phyloP scores from a whole-genome alignment of 139 green algal species.

The Chlorella ohadii region DNA sequence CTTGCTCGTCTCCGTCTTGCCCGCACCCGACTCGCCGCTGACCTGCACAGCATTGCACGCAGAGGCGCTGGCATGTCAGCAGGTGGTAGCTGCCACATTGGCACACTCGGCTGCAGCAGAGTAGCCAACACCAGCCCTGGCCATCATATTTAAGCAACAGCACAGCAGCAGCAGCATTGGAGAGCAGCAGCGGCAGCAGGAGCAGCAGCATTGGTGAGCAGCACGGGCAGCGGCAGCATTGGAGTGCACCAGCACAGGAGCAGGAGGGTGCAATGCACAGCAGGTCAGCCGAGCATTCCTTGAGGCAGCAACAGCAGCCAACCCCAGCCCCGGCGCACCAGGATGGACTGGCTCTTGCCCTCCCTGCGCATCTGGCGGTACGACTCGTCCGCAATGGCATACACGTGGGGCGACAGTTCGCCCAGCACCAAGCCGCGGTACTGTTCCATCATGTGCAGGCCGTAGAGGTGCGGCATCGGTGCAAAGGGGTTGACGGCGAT shows the following conservation, averaged over 20 bases:
- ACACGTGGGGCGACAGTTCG: constrained; percentile 94
- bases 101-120: neutral
- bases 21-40: constrained; percentile 96
- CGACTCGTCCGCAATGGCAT: constrained; percentile 88
- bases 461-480: constrained; percentile 87
- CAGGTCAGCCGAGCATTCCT: too few relatives aligned
- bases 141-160: too few relatives aligned
- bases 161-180: neutral
- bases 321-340: constrained; percentile 62
- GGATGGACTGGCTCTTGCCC: constrained; percentile 84
- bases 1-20: constrained; percentile 99
- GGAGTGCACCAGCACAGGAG: too few relatives aligned
- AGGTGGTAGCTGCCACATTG: neutral
- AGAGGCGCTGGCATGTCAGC: neutral
- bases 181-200: too few relatives aligned
- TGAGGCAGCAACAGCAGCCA: neutral
- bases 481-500: constrained; percentile 95
- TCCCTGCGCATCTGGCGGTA: constrained; percentile 89
- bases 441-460: constrained; percentile 93
- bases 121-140: neutral
- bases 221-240: too few relatives aligned
- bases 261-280: too few relatives aligned
- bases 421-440: constrained; percentile 85
- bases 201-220: too few relatives aligned
- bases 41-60: constrained; percentile 63